A percentile compares a stretch with the other conserved stretches of the same genome.
Conservation (phyloP, 2,329 filamentous ascomycete species). For the Fusarium sp. region DNA sequence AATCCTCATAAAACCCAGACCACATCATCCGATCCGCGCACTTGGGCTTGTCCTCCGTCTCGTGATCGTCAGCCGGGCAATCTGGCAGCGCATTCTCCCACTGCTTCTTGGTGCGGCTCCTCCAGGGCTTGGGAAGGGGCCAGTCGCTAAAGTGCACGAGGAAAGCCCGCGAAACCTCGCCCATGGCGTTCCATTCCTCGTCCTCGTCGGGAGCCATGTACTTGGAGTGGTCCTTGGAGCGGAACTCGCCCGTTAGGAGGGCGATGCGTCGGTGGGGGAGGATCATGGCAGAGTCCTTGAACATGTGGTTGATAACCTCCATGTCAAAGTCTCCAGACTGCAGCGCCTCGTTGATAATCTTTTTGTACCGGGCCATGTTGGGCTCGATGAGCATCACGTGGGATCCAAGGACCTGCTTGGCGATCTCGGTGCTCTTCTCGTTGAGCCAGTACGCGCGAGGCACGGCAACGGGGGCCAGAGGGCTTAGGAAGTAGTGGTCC, state of each 20-base stretch:
- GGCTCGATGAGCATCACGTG: conserved; percentile 23
- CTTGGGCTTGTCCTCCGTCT: not conserved
- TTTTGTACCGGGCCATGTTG: not conserved
- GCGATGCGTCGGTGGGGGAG: conserved; percentile 19
- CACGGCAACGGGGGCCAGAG: not conserved
- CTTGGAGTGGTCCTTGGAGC: conserved; percentile 11
- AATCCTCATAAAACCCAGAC: not conserved
- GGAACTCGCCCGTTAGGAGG: conserved; percentile 19
- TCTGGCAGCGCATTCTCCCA: not conserved
- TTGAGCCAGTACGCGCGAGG: not conserved
- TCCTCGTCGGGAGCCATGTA: conserved; percentile 14
- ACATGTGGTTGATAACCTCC: conserved; percentile 29
- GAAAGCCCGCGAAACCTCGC: not conserved
- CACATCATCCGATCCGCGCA: not conserved
- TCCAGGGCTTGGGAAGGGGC: not conserved
- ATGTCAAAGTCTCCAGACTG: conserved; percentile 22
- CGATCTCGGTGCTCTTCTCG: not conserved
- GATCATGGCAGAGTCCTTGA: conserved; percentile 25
- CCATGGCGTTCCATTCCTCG: conserved; percentile 16
- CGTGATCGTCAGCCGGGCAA: not conserved
- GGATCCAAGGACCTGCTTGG: conserved; percentile 6
- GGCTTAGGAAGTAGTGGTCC: not conserved
- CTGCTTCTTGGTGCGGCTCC: not conserved
- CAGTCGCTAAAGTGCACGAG: not conserved
- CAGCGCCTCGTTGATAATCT: conserved; percentile 10